A percentile compares a stretch with the other conserved stretches of the same genome.
Conservation (phyloP, 345 rosid species). For the Carallia brachiata region DNA sequence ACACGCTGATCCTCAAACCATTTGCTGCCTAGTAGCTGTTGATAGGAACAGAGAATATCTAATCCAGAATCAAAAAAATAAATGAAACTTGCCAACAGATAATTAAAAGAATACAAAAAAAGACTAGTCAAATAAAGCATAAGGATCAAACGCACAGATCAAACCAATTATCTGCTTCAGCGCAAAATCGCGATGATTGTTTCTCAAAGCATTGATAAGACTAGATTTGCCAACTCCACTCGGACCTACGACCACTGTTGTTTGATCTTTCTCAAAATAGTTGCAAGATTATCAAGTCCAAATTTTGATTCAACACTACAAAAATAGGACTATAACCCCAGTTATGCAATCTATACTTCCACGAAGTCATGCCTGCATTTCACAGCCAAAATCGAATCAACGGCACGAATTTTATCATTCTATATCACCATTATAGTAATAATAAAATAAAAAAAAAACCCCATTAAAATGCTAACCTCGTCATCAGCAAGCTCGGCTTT, state of each 20-base stretch:
- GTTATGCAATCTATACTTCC: conserved; percentile 59
- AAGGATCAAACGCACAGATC: conserved; percentile 51
- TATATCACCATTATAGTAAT: neutral
- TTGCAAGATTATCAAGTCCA: conserved; percentile 67
- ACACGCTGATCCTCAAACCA: conserved; percentile 80
- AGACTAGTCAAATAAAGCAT: neutral
- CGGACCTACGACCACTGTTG: conserved; percentile 94
- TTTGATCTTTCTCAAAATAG: conserved; percentile 61
- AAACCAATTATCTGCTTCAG: conserved; percentile 61
- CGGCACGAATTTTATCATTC: too few species aligned
- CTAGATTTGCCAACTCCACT: conserved; percentile 99
- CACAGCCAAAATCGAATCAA: conserved; percentile 1
- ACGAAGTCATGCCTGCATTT: conserved; percentile 54
- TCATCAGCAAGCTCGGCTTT: conserved; percentile 68
- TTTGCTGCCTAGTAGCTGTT: conserved; percentile 67
- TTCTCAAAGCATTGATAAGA: conserved; percentile 72
- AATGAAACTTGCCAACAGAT: neutral
- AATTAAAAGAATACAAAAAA: neutral
- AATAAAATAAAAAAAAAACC: neutral
- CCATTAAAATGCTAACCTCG: conserved; percentile 41
- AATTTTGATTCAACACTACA: conserved; percentile 70
- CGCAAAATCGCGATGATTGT: conserved; percentile 31
- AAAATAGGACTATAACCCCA: conserved; percentile 85
- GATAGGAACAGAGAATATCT: neutral
- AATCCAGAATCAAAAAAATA: neutral